Evolutionary conservation across 2,329 filamentous ascomycete species (phyloP).

Genomic region (Byssochlamys sp.): DNA sequence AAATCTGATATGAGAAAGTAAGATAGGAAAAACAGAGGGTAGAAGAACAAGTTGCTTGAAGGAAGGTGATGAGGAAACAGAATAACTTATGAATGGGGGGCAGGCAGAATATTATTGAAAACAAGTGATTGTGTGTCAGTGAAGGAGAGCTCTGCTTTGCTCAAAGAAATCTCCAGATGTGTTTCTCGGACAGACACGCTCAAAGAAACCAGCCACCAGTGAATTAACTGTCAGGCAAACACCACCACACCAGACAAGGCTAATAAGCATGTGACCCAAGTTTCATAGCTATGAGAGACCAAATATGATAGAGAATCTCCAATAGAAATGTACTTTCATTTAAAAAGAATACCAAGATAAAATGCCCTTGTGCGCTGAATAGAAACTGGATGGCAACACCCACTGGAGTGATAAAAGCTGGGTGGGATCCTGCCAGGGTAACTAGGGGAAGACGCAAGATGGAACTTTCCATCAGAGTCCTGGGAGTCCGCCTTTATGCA

Average conservation of each 20-base stretch:
- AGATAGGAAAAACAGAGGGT: slow-evolving; percentile 1
- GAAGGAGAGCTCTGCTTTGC: neutral
- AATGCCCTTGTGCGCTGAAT: neutral
- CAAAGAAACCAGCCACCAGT: neutral
- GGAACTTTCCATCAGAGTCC: neutral
- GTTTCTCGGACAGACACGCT: neutral
- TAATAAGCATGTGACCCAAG: neutral
- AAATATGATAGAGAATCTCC: neutral
- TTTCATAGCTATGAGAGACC: neutral
- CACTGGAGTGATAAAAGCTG: neutral
- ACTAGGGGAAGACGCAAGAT: neutral
- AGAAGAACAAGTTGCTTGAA: neutral
- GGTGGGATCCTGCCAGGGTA: neutral
- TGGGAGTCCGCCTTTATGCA: neutral
- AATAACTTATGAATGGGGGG: neutral
- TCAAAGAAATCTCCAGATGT: neutral
- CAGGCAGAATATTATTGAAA: neutral
- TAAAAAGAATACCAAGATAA: neutral
- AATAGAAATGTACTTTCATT: neutral
- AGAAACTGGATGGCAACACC: neutral
- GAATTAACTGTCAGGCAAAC: neutral
- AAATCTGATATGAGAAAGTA: neutral
- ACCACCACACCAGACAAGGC: neutral
- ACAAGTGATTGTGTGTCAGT: neutral
- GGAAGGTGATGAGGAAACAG: neutral